Conservation (phyloP, 345 rosid genomes). For the Gossypium mustelinum region DNA sequence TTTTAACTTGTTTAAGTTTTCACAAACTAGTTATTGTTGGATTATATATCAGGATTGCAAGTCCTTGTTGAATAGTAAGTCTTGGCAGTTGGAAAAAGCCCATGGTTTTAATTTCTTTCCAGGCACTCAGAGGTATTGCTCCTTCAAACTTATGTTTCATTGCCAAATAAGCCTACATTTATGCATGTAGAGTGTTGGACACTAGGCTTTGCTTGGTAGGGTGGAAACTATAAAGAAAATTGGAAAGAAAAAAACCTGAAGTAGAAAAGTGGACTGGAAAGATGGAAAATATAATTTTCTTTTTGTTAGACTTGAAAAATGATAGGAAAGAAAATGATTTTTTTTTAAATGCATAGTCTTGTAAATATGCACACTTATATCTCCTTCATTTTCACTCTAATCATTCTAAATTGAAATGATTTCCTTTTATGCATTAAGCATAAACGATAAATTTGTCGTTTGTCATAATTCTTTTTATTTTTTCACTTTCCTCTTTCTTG, state of each 20-base stretch:
- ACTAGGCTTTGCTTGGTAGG: not conserved
- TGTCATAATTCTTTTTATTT: too few relatives aligned
- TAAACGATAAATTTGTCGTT: too few relatives aligned
- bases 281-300: not conserved
- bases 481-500: too few relatives aligned
- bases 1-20: constrained; percentile 9
- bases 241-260: not conserved
- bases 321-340: too few relatives aligned
- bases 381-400: too few relatives aligned
- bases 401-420: too few relatives aligned
- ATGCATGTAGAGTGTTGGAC: not conserved
- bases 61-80: constrained; percentile 58
- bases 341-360: too few relatives aligned
- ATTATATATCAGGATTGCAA: constrained; percentile 63
- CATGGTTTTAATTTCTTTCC: constrained; percentile 96
- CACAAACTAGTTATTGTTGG: constrained; percentile 14
- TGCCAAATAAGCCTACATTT: not conserved
- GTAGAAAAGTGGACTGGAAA: not conserved
- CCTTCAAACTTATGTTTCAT: not conserved
- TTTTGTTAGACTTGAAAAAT: too few relatives aligned
- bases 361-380: too few relatives aligned
- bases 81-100: constrained; percentile 73
- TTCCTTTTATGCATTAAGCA: too few relatives aligned
- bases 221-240: not conserved
- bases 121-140: constrained; percentile 74